A percentile compares a stretch with the other conserved stretches of the same genome.
phyloP scores from a whole-genome alignment of 768 basidiomycete species.

The Naganishia randhawae region DNA sequence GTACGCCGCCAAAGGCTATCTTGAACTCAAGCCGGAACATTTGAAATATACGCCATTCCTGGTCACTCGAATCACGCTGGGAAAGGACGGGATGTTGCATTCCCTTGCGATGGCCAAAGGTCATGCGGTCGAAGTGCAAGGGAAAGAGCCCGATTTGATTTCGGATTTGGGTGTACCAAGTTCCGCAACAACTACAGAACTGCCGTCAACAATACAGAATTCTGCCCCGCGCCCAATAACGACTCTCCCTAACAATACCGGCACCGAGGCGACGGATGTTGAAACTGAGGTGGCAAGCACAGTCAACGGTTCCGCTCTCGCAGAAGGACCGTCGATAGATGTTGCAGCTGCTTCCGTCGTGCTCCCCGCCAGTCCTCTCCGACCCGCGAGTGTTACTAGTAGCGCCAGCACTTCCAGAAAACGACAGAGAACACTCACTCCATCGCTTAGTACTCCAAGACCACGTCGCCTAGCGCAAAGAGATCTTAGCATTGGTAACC shows the following conservation, averaged over 20 bases:
- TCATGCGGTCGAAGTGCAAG: slow-evolving; percentile 26
- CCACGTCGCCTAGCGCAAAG: neutral
- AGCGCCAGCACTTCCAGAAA: neutral
- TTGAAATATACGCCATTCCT: slow-evolving; percentile 95
- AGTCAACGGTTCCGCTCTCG: neutral
- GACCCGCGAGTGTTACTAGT: neutral
- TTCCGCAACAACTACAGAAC: neutral
- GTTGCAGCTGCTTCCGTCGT: neutral
- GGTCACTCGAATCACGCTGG: slow-evolving; percentile 52
- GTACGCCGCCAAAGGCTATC: slow-evolving; percentile 75
- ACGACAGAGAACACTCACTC: slow-evolving; percentile 1
- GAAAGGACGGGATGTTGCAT: slow-evolving; percentile 23
- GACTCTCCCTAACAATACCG: neutral
- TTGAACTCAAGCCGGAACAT: slow-evolving; percentile 68
- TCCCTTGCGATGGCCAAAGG: slow-evolving; percentile 21
- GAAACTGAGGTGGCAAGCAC: neutral
- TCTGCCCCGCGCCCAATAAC: neutral
- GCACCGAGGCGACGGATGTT: neutral
- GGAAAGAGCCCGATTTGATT: slow-evolving; percentile 15
- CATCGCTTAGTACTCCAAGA: slow-evolving; percentile 1
- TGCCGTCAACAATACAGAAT: neutral
- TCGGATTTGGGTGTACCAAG: neutral
- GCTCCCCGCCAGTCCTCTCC: neutral
- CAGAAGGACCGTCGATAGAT: neutral
- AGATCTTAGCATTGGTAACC: neutral